These are phyloP conservation scores for Coriaria nepalensis DNA, from an alignment of 306 rosid species.

Conservation along the genomic window DNA sequence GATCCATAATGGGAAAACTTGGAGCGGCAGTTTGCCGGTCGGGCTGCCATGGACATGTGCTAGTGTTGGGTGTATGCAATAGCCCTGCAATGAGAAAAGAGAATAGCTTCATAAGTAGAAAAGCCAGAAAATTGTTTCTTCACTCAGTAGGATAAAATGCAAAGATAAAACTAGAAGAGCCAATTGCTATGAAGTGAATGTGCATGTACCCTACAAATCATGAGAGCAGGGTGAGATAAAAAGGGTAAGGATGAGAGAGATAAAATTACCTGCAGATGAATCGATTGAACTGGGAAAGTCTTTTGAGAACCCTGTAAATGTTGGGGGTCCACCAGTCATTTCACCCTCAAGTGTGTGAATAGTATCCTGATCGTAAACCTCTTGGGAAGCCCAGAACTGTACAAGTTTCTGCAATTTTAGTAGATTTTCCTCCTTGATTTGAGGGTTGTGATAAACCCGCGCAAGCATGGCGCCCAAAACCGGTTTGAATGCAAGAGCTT, in stretches of 20 bases:
- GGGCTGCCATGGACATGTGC: slow-evolving; percentile 57
- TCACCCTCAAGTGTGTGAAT: slow-evolving; percentile 56
- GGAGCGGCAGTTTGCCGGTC: slow-evolving; percentile 49
- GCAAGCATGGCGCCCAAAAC: slow-evolving; percentile 89
- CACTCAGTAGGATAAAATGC: too few relatives aligned
- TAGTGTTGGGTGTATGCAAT: slow-evolving; percentile 32
- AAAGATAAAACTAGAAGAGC: too few relatives aligned
- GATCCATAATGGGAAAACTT: slow-evolving; percentile 47
- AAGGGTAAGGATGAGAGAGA: background rate
- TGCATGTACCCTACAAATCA: background rate
- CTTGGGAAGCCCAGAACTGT: slow-evolving; percentile 89
- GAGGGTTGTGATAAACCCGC: slow-evolving; percentile 87
- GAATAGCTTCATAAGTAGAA: background rate
- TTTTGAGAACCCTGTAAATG: slow-evolving; percentile 45
- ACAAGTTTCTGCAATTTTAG: slow-evolving; percentile 73
- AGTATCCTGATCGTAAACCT: slow-evolving; percentile 63
- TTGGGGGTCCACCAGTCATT: slow-evolving; percentile 62
- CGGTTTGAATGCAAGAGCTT: slow-evolving; percentile 75
- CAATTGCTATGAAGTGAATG: background rate
- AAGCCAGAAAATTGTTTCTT: background rate
- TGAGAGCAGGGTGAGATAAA: background rate
- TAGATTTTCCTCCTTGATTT: slow-evolving; percentile 73
- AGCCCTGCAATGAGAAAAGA: slow-evolving; percentile 37
- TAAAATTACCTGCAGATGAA: slow-evolving; percentile 43
- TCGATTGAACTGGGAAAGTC: slow-evolving; percentile 48